These are phyloP conservation scores for Mediolabrus comicus DNA, from an alignment of 108 stramenopile genomes.

Conservation along the genomic window DNA sequence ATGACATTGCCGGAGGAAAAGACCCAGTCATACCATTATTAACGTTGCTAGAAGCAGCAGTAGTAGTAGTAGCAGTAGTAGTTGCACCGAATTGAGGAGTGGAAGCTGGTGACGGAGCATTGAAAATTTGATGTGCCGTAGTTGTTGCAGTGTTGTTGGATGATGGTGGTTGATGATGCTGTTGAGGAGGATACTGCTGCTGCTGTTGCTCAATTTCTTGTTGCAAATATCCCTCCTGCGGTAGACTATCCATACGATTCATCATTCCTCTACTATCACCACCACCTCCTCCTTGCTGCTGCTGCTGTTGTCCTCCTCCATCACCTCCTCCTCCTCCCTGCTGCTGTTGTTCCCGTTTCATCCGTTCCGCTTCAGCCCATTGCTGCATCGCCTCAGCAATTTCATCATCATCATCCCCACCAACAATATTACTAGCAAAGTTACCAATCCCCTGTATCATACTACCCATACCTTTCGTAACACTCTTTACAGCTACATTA, in stretches of 20 bases:
- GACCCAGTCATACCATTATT: too few relatives aligned
- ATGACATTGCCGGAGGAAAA: not conserved
- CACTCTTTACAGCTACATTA: not conserved
- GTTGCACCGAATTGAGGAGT: not conserved
- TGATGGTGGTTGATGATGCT: not conserved
- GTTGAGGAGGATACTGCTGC: not conserved
- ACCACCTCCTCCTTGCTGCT: too few relatives aligned
- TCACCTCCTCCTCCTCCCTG: not conserved
- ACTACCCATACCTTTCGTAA: not conserved
- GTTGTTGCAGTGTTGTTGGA: not conserved
- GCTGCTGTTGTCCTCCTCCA: not conserved
- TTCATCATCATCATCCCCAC: not conserved
- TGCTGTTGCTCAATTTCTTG: too few relatives aligned
- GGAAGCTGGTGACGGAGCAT: not conserved
- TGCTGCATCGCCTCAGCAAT: not conserved
- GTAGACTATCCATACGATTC: too few relatives aligned
- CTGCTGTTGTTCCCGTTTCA: not conserved
- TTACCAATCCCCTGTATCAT: not conserved
- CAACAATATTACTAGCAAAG: not conserved
- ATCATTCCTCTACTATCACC: too few relatives aligned
- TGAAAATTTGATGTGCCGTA: not conserved
- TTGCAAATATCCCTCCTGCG: not conserved
- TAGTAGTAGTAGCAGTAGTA: not conserved
- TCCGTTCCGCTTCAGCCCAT: not conserved
- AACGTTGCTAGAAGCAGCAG: not conserved